Conservation (phyloP, 2,329 filamentous ascomycete genomes). For the Paecilomyces sp. region DNA sequence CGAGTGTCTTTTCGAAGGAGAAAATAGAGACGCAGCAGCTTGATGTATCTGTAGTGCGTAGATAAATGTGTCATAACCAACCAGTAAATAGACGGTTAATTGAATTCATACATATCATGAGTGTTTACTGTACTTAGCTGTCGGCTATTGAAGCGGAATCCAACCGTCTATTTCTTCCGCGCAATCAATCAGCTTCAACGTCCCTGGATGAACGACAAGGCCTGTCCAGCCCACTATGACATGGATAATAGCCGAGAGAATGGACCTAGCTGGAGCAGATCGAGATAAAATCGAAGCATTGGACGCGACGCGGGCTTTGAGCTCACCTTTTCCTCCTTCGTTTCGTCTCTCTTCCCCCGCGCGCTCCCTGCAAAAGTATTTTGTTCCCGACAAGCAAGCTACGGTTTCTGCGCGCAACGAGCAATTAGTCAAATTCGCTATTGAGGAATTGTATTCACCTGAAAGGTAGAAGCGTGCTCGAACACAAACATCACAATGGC, state of each 20-base stretch:
- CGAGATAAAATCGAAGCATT: neutral
- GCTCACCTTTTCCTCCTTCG: neutral
- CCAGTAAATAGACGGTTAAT: neutral
- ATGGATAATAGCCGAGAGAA: neutral
- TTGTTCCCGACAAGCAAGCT: no score
- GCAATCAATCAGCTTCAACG: neutral
- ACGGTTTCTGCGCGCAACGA: neutral
- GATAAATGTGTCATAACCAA: no score
- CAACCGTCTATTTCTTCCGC: neutral
- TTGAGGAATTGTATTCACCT: neutral
- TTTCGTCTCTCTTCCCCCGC: neutral
- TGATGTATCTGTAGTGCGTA: no score
- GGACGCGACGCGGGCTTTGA: neutral
- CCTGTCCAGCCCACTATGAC: neutral
- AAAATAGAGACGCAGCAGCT: no score
- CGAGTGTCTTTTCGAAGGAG: no score
- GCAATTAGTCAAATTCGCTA: no score
- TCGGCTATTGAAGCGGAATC: constrained; percentile 20
- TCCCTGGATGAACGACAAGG: neutral
- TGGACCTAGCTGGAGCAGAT: neutral
- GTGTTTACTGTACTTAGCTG: neutral
- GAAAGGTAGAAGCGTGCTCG: neutral
- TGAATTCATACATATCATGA: neutral
- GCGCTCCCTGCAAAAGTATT: neutral
- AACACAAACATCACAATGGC: constrained; percentile 37